Percentiles rank a stretch among this genome's conserved stretches.
These are phyloP conservation scores for Hyaloperonospora brassicae DNA, from an alignment of 352 stramenopile species.

Conservation along the genomic window DNA sequence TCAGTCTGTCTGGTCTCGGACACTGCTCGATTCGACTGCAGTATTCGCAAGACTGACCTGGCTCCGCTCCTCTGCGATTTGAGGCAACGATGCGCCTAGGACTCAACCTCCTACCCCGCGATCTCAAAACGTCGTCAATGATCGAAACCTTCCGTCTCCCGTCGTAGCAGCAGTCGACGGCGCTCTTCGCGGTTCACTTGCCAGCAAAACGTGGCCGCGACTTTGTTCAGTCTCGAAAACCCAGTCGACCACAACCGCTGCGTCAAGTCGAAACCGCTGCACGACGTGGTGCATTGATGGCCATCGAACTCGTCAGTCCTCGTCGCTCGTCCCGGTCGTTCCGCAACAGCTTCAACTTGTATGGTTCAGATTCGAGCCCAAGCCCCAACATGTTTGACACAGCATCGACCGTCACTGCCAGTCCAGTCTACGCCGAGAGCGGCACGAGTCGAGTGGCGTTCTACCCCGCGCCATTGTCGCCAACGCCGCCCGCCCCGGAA, in stretches of 20 bases:
- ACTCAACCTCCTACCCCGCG: slow-evolving; percentile 4
- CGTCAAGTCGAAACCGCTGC: slow-evolving; percentile 1
- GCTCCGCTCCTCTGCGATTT: slow-evolving; percentile 8
- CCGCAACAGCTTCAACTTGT: too few species aligned
- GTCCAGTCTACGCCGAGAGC: slow-evolving; percentile 8
- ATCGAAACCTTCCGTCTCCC: not conserved
- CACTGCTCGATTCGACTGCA: not conserved
- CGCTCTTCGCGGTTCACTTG: slow-evolving; percentile 6
- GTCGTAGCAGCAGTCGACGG: slow-evolving; percentile 18
- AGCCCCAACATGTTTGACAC: slow-evolving; percentile 15
- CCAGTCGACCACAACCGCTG: slow-evolving; percentile 3
- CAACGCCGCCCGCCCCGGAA: slow-evolving; percentile 7
- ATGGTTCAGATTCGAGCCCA: not conserved
- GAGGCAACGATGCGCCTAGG: slow-evolving; percentile 17
- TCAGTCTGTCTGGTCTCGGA: slow-evolving; percentile 1
- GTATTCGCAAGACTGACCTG: slow-evolving; percentile 1
- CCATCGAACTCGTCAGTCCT: slow-evolving; percentile 24
- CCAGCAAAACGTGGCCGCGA: not conserved
- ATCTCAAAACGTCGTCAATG: not conserved
- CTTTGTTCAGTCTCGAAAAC: slow-evolving; percentile 16
- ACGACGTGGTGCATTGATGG: slow-evolving; percentile 6
- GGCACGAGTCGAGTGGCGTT: slow-evolving; percentile 5
- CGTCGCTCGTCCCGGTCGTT: slow-evolving; percentile 27
- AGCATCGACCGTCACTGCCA: slow-evolving; percentile 22
- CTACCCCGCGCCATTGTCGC: slow-evolving; percentile 16